phyloP scores from a whole-genome alignment of 352 stramenopile genomes.

The Globisporangium echinulatum region DNA sequence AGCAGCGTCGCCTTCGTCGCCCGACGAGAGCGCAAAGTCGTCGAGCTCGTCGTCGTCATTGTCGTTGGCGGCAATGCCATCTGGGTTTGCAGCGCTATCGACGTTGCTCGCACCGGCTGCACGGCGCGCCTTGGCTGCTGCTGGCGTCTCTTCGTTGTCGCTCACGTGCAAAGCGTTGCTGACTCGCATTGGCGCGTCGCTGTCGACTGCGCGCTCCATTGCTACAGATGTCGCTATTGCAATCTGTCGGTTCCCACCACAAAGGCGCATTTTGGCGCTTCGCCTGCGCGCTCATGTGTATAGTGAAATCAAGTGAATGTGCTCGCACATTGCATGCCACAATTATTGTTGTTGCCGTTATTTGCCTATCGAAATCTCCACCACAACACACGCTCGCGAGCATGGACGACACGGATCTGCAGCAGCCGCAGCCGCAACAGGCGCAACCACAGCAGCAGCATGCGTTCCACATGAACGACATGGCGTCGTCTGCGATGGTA shows the following conservation, averaged over 20 bases:
- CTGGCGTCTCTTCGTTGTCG: slow-evolving; percentile 8
- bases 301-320: no score
- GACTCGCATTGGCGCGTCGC: background rate
- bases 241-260: no score
- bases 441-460: slow-evolving; percentile 4
- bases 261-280: no score
- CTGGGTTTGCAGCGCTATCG: background rate
- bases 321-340: no score
- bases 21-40: slow-evolving; percentile 51
- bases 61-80: background rate
- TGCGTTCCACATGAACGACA: slow-evolving; percentile 2
- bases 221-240: background rate
- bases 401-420: background rate
- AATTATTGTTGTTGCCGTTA: no score
- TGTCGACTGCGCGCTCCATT: slow-evolving; percentile 3
- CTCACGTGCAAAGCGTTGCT: slow-evolving; percentile 4
- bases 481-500: background rate
- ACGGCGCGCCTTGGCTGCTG: slow-evolving; percentile 5
- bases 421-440: slow-evolving; percentile 13
- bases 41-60: slow-evolving; percentile 26
- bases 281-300: no score
- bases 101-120: slow-evolving; percentile 12
- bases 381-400: background rate
- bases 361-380: no score
- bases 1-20: slow-evolving; percentile 28